These are phyloP conservation scores for Fermentozyma sake DNA, from an alignment of 1,139 yeast genomes.

Conservation along the genomic window DNA sequence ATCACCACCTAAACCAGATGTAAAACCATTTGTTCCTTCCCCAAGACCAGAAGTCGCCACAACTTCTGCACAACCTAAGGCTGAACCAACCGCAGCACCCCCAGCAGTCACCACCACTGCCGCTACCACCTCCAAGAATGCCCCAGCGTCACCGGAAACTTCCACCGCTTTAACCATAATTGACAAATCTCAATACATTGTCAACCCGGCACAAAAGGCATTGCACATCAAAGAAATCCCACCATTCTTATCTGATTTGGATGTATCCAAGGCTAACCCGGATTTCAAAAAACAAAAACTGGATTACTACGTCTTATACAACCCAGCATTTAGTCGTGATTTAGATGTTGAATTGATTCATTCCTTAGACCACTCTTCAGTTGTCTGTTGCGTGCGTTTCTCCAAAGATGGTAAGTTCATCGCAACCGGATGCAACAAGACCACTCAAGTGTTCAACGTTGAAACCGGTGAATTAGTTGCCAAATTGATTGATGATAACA, in stretches of 20 bases:
- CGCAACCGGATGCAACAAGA: conserved; percentile 96
- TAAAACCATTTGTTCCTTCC: conserved; percentile 2
- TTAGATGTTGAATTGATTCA: conserved; percentile 87
- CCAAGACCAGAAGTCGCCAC: conserved; percentile 6
- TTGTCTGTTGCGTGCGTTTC: conserved; percentile 94
- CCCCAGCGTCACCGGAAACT: conserved; percentile 19
- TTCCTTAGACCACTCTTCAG: conserved; percentile 87
- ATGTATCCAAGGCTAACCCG: conserved; percentile 72
- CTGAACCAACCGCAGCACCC: conserved; percentile 11
- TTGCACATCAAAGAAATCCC: conserved; percentile 74
- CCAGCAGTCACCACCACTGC: conserved; percentile 7
- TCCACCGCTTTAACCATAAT: conserved; percentile 35
- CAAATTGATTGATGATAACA: conserved; percentile 72
- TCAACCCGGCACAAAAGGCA: conserved; percentile 40
- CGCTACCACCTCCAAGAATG: conserved; percentile 8
- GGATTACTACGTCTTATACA: conserved; percentile 87
- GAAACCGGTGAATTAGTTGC: conserved; percentile 90
- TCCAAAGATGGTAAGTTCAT: conserved; percentile 87
- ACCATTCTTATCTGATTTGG: conserved; percentile 77
- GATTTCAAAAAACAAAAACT: conserved; percentile 78
- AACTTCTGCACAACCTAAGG: conserved; percentile 6
- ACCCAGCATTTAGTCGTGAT: conserved; percentile 67
- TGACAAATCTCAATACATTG: conserved; percentile 42
- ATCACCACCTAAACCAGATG: conserved; percentile 2
- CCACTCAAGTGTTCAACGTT: conserved; percentile 91